Percentiles rank a stretch among this genome's conserved stretches.
Evolutionary conservation across 2,329 filamentous ascomycete genomes (phyloP).

Genomic region (Colletotrichum eremochloae): DNA sequence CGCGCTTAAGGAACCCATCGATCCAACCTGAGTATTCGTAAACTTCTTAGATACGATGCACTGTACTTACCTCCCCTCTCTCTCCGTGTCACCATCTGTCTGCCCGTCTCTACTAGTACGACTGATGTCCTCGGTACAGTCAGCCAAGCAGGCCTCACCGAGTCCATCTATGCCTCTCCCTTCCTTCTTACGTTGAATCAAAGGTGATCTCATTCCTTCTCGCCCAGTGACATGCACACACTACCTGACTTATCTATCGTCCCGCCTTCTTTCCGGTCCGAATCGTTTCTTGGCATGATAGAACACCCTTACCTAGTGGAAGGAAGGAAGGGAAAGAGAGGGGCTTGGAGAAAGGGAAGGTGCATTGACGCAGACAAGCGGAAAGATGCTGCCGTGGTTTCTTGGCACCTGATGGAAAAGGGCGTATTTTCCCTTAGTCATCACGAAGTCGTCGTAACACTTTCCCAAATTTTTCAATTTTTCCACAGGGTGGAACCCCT

Average conservation of each 20-base stretch:
- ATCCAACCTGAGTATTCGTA: too few species aligned
- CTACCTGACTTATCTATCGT: not conserved
- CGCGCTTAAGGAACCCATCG: not conserved
- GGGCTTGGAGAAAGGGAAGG: constrained; percentile 17
- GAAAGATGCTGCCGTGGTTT: constrained; percentile 39
- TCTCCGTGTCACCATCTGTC: not conserved
- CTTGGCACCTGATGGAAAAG: constrained; percentile 28
- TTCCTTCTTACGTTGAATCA: not conserved
- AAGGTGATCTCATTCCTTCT: not conserved
- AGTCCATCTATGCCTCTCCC: not conserved
- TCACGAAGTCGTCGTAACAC: constrained; percentile 40
- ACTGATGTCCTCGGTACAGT: too few species aligned
- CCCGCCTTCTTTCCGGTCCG: not conserved
- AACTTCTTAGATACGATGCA: too few species aligned
- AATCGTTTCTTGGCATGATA: not conserved
- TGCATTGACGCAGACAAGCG: constrained; percentile 18
- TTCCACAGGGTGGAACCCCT: constrained; percentile 29
- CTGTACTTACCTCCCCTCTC: not conserved
- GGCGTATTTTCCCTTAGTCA: constrained; percentile 31
- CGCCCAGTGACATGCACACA: not conserved
- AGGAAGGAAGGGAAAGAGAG: not conserved
- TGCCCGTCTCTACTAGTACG: too few species aligned
- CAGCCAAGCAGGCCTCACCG: not conserved
- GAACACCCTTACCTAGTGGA: not conserved
- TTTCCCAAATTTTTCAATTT: constrained; percentile 41